Evolutionary conservation across 2,329 filamentous ascomycete genomes (phyloP).

Genomic region (Arthrobotrys sinensis): DNA sequence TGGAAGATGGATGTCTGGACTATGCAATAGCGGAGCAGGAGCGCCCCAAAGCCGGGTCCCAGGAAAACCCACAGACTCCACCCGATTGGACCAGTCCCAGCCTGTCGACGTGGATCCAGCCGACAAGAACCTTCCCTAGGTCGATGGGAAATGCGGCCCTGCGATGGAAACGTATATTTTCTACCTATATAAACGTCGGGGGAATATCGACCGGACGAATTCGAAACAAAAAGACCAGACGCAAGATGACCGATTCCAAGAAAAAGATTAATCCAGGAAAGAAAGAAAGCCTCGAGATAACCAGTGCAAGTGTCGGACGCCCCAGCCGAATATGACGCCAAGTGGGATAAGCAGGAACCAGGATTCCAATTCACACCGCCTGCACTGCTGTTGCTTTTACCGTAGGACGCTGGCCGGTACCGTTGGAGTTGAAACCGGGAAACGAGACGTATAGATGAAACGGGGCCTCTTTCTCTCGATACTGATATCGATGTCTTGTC

Average conservation of each 20-base stretch:
- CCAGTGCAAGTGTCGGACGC: constrained; percentile 2
- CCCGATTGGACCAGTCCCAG: constrained; percentile 47
- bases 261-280: background rate
- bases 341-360: constrained; percentile 26
- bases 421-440: background rate
- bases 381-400: constrained; percentile 2
- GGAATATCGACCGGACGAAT: background rate
- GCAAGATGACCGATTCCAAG: no score
- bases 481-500: background rate
- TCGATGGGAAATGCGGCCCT: constrained; percentile 6
- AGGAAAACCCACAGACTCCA: background rate
- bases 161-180: background rate
- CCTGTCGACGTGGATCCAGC: constrained; percentile 54
- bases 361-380: constrained; percentile 8
- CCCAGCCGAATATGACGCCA: constrained; percentile 38
- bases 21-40: background rate
- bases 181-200: background rate
- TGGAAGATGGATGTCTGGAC: background rate
- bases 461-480: background rate
- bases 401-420: background rate
- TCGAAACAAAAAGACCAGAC: background rate
- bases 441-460: constrained; percentile 1
- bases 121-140: background rate
- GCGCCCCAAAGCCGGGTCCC: background rate
- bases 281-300: background rate